Evolutionary conservation across 148 eudicot genomes (phyloP), one percentile per base, ranked within the genome.

Genomic region (Chenopodium formosanum): DNA sequence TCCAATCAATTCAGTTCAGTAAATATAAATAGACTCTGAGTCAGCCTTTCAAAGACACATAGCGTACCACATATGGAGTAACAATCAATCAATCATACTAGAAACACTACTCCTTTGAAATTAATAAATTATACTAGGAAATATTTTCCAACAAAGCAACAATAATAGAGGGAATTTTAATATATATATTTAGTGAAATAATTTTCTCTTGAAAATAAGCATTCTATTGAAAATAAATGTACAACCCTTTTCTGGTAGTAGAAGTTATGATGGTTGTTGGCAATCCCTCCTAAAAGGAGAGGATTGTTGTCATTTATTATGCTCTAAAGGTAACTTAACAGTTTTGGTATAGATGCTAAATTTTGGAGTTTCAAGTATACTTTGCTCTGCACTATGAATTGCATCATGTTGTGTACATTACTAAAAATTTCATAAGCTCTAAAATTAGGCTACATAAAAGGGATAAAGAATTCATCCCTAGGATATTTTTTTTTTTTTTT

Each of bases 251-350:
- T 20, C 52, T 40, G 52, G 32, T 50, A 52, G 37, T 74, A 23
- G 13, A 74, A 50, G 29, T 74, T 48, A 74, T 13, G 62, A 74
- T 25, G 77, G 77, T 74, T 23, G 77, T 74, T 74, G 77, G 63
- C 40, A 50, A 48, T 25, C 56, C 60, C n/a, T 46, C 27, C 11
- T 27, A 13, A 68, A 68, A 63, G 14, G 19, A 68, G 47, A 31
- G 73, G n/a, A 70, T 70, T 32, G 46, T 31, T 31, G 12, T 69
- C 47, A 32, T 37, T 71, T 20, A 32, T 23, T 25, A 48, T 73
- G 76, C 31, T 13, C 23, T 48, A n/a, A n/a, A 44, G 23, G 25
- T 40, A 19, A 70, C 50, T 7, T 37, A 34, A 31, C 46, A 27
- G 20, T 34, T 69, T 69, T 9, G 22, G 47, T 40, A 17, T 70